A percentile compares a stretch with the other conserved stretches of the same genome.
phyloP scores from a whole-genome alignment of 179 eudicot species.

The Corrigiola litoralis region DNA sequence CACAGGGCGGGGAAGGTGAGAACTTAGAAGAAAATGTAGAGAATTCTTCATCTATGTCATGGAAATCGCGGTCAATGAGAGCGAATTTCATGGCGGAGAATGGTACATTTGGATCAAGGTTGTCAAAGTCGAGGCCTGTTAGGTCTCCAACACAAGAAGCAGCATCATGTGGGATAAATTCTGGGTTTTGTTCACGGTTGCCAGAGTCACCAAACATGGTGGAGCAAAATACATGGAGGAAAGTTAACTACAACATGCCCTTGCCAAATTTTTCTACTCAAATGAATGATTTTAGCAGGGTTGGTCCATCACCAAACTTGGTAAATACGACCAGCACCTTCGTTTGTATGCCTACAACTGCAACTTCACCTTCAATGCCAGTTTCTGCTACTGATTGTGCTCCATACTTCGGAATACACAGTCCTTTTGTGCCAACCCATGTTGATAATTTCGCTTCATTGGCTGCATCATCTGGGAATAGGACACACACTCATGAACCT shows the following conservation, averaged over 20 bases:
- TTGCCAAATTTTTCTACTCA: conserved; percentile 20
- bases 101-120: conserved; percentile 24
- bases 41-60: conserved; percentile 20
- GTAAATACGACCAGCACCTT: not conserved
- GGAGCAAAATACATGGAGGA: conserved; percentile 16
- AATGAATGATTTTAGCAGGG: conserved; percentile 9
- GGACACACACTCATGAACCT: too few relatives aligned
- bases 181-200: conserved; percentile 29
- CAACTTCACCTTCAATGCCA: conserved; percentile 15
- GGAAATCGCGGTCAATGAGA: conserved; percentile 42
- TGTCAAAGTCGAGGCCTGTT: conserved; percentile 27
- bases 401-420: conserved; percentile 1
- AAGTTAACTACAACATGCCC: conserved; percentile 15
- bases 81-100: conserved; percentile 23
- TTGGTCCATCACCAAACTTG: conserved; percentile 11
- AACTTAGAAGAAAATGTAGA: conserved; percentile 1
- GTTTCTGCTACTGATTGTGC: conserved; percentile 14
- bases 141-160: conserved; percentile 27
- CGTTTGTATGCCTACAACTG: conserved; percentile 11
- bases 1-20: conserved; percentile 4
- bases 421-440: not conserved
- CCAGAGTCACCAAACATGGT: conserved; percentile 28
- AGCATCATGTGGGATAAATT: conserved; percentile 13
- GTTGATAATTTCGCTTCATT: not conserved
- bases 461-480: not conserved